phyloP scores from a whole-genome alignment of 768 basidiomycete genomes.

The Roridomyces roridus region DNA sequence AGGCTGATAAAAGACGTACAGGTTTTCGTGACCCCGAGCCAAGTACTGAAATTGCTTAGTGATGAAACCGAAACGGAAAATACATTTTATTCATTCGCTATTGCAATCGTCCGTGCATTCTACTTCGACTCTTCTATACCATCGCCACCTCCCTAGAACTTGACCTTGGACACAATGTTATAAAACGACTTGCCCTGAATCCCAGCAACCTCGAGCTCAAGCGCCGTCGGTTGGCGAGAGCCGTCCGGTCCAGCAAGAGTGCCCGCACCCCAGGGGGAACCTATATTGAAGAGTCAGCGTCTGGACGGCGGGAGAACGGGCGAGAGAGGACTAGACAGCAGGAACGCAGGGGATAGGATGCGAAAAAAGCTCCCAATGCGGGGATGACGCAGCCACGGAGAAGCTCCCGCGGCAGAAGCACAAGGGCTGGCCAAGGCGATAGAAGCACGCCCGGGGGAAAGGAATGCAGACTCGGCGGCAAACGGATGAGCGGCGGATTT shows the following conservation, averaged over 20 bases:
- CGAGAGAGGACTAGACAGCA: not conserved
- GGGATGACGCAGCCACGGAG: not conserved
- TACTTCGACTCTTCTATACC: not conserved
- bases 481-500: no score
- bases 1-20: no score
- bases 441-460: no score
- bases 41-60: no score
- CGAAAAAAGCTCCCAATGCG: not conserved
- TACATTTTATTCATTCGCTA: no score
- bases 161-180: slow-evolving; percentile 23
- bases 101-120: no score
- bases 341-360: not conserved
- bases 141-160: slow-evolving; percentile 5
- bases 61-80: no score
- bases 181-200: slow-evolving; percentile 63
- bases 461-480: no score
- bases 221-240: slow-evolving; percentile 49
- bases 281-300: slow-evolving; percentile 36
- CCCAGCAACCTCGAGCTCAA: slow-evolving; percentile 58
- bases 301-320: not conserved
- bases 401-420: no score
- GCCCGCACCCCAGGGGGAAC: slow-evolving; percentile 81
- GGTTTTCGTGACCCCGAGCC: no score
- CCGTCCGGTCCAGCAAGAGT: slow-evolving; percentile 58
- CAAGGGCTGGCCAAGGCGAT: no score